phyloP scores from a whole-genome alignment of 257 asterid species.

The Solanum chmielewskii region DNA sequence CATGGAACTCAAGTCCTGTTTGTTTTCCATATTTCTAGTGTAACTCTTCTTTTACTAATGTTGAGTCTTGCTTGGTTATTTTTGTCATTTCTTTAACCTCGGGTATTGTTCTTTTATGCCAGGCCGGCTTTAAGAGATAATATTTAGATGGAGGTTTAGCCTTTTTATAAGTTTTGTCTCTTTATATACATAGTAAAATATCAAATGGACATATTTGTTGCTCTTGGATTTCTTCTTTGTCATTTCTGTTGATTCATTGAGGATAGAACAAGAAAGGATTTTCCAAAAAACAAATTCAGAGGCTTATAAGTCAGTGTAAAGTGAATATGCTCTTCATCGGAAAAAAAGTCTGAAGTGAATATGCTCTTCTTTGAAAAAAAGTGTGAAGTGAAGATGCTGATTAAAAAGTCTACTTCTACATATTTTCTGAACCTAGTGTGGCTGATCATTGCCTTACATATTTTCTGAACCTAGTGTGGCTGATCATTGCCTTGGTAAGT shows the following conservation, averaged over 20 bases:
- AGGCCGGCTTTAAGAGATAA: background rate
- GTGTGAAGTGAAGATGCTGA: background rate
- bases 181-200: background rate
- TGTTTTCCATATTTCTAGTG: background rate
- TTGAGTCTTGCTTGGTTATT: background rate
- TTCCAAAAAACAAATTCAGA: background rate
- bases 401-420: background rate
- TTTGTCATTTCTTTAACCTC: background rate
- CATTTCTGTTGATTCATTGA: background rate
- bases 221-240: background rate
- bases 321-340: background rate
- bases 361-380: background rate
- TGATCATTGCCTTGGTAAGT: background rate
- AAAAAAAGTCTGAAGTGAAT: background rate
- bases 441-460: background rate
- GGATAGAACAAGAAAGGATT: background rate
- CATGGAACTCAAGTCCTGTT: background rate
- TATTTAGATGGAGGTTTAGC: background rate
- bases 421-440: background rate
- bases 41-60: background rate
- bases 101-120: background rate
- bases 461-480: background rate
- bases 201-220: background rate
- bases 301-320: background rate
- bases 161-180: background rate